Conservation (phyloP, 192 early-diverging fungal species). For the Borealophlyctis nickersoniae region DNA sequence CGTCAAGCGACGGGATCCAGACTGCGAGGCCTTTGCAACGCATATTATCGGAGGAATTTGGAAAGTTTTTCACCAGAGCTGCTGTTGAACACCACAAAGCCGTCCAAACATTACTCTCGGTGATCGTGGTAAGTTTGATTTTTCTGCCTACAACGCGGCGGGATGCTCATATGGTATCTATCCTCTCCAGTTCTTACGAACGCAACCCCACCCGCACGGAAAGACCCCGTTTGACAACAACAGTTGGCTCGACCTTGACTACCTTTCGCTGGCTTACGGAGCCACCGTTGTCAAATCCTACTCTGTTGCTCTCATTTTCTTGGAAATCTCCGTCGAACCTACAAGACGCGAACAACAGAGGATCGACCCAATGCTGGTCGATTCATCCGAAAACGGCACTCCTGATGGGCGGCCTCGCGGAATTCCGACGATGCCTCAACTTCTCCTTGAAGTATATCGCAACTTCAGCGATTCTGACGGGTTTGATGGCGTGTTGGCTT, state of each 20-base stretch:
- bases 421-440: background rate
- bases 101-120: background rate
- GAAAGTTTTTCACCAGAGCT: background rate
- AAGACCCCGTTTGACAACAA: slow-evolving; percentile 22
- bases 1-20: too few relatives aligned
- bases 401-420: background rate
- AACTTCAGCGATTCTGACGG: slow-evolving; percentile 33
- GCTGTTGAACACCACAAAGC: background rate
- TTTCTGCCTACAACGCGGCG: too few relatives aligned
- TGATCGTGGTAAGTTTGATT: background rate
- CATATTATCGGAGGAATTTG: background rate
- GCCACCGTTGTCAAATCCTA: slow-evolving; percentile 21
- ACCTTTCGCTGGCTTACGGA: slow-evolving; percentile 9
- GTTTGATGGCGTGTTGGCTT: slow-evolving; percentile 35
- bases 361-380: background rate
- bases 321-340: slow-evolving; percentile 26
- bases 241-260: slow-evolving; percentile 41
- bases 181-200: slow-evolving; percentile 18
- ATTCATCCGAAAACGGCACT: background rate
- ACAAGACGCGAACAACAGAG: background rate
- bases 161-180: too few relatives aligned
- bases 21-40: background rate
- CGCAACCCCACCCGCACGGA: slow-evolving; percentile 5
- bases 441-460: slow-evolving; percentile 28
- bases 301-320: slow-evolving; percentile 30